These are phyloP conservation scores for Annulohypoxylon stygium DNA, from an alignment of 495 filamentous ascomycete species.

Conservation along the genomic window DNA sequence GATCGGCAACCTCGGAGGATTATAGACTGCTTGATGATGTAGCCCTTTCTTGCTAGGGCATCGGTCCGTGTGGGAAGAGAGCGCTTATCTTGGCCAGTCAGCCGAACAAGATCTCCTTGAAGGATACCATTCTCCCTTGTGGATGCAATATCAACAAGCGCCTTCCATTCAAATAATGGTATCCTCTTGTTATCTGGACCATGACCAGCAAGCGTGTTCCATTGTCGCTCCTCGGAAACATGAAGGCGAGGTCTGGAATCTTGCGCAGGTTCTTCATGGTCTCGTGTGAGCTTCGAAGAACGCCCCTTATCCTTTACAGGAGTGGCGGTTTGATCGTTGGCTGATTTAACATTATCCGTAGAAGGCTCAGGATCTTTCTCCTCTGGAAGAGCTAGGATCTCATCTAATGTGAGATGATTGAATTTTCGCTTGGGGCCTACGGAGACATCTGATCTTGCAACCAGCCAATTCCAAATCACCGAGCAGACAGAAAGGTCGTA, in stretches of 20 bases:
- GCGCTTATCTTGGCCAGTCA: constrained; percentile 88
- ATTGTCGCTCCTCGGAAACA: constrained; percentile 66
- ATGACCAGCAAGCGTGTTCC: constrained; percentile 86
- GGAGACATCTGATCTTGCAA: constrained; percentile 57
- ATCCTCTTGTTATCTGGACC: constrained; percentile 77
- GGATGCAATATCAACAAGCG: constrained; percentile 85
- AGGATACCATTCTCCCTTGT: constrained; percentile 76
- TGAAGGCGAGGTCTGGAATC: constrained; percentile 47
- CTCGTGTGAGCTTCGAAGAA: constrained; percentile 3
- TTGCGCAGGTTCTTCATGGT: not conserved
- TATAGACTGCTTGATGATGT: constrained; percentile 83
- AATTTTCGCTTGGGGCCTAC: constrained; percentile 57
- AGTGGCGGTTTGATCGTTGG: constrained; percentile 5
- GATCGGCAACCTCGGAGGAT: constrained; percentile 74
- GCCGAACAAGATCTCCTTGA: constrained; percentile 79
- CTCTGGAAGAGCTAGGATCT: constrained; percentile 60
- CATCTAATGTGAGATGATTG: constrained; percentile 57
- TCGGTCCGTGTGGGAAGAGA: constrained; percentile 88
- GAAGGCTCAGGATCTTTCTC: constrained; percentile 35
- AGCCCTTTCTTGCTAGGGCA: constrained; percentile 78
- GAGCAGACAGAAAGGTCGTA: constrained; percentile 52
- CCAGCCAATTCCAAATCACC: constrained; percentile 63
- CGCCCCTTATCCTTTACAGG: constrained; percentile 1
- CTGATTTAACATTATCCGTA: not conserved
- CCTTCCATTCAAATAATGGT: constrained; percentile 74